Base-by-base conservation (phyloP, 2,329 filamentous ascomycete species). In the Claviceps fusiformis region DNA sequence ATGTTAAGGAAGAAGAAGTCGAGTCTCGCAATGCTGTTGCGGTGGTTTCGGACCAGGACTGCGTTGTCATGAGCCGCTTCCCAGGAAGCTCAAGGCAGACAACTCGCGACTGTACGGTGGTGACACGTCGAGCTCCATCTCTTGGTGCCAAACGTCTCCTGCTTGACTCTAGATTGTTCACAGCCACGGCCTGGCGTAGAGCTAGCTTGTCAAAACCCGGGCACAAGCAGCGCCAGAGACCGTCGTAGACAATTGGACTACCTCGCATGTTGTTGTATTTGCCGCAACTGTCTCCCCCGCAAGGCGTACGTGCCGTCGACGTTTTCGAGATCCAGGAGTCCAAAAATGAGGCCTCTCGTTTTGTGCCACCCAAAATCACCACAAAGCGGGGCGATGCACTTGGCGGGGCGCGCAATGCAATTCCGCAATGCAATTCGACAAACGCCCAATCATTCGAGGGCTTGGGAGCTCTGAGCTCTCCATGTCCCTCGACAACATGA, bases 221-320 rank as follows among this genome's bases (percentile, higher is more conserved):
- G 62, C 80, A 85, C 17, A 86, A 70, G 63, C 78, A 83, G 63
- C 78, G 78, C 80, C 81, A 84, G 49, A 86, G 73, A 57, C 81
- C 80, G 65, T 86, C 82, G 41, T 75, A 63, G 2, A 72, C 65
- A 52, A 76, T 61, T 58, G 57, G 57, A 45, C 59, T 60, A 47
- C 62, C 61, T 57, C 64, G 65, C 68, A 70, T 70, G 13, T 10
- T 27, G 27, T 11, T 27, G 11, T 48, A 8, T 24, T 41, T 10
- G 33, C 31, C 8, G 31, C 31, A 33, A 24, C 2, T 3, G 24
- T 33, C 8, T 33, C 31, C 31, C 31, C 31, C 31, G 31, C 5
- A 33, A 33, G 31, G 31, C 31, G 8, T 33, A 24, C 24, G 24
- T 24, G 24, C 3, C 24, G 24, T 24, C 24, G 24, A 24, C 24